These are phyloP conservation scores for Brassica juncea DNA, from an alignment of 345 rosid genomes.

Conservation along the genomic window DNA sequence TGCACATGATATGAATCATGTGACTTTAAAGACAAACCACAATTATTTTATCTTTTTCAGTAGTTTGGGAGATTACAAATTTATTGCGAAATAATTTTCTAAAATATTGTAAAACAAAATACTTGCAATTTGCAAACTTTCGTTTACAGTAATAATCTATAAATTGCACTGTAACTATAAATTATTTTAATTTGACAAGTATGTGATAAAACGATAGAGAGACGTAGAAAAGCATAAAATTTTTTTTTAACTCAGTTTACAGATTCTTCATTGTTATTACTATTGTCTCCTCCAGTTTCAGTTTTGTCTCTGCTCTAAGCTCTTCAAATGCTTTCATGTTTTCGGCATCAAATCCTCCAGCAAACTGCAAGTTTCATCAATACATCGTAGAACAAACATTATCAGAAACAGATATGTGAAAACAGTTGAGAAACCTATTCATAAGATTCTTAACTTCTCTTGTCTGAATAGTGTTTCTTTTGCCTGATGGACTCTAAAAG, in stretches of 20 bases:
- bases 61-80: slow-evolving; percentile 38
- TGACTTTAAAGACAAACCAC: slow-evolving; percentile 39
- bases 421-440: background rate
- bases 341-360: slow-evolving; percentile 92
- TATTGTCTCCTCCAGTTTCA: slow-evolving; percentile 46
- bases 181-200: slow-evolving; percentile 18
- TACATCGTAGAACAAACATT: slow-evolving; percentile 1
- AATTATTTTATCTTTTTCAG: slow-evolving; percentile 38
- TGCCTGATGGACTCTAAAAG: slow-evolving; percentile 97
- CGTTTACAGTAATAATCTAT: slow-evolving; percentile 1
- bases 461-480: background rate
- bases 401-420: background rate
- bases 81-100: slow-evolving; percentile 27
- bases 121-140: background rate
- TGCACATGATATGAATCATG: slow-evolving; percentile 42
- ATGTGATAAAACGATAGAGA: slow-evolving; percentile 17
- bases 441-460: background rate
- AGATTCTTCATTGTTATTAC: slow-evolving; percentile 22
- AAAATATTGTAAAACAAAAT: background rate
- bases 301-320: slow-evolving; percentile 68
- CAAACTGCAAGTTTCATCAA: slow-evolving; percentile 60
- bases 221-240: slow-evolving; percentile 12
- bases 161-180: slow-evolving; percentile 25
- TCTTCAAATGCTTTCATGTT: slow-evolving; percentile 99
- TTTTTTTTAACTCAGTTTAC: slow-evolving; percentile 33